A percentile compares a stretch with the other conserved stretches of the same genome.
phyloP scores from a whole-genome alignment of 345 rosid genomes.

The Arabidopsis suecica region DNA sequence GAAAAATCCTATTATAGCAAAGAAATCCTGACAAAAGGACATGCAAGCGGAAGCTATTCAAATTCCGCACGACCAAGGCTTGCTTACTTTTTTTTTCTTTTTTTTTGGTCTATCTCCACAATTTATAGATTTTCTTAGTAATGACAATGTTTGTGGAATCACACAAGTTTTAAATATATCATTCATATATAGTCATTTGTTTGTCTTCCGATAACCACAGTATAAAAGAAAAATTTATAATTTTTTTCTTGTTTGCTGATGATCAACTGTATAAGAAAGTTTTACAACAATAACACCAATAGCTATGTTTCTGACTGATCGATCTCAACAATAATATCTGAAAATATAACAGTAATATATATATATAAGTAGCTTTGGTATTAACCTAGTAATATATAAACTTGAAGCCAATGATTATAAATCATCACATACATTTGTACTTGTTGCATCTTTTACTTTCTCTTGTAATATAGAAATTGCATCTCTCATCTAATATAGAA shows the following conservation, averaged over 20 bases:
- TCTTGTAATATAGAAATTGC: constrained; percentile 9
- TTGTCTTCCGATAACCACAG: no score
- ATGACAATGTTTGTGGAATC: no score
- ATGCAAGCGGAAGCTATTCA: no score
- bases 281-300: neutral
- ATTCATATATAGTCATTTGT: no score
- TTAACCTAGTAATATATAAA: neutral
- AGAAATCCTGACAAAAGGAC: no score
- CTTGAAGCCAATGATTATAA: constrained; percentile 13
- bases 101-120: no score
- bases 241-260: neutral
- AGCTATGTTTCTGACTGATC: neutral
- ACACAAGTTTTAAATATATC: no score
- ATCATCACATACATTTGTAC: constrained; percentile 17
- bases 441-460: constrained; percentile 13
- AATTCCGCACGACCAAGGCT: no score
- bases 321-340: neutral
- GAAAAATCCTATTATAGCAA: no score
- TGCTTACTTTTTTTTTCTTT: no score
- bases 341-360: neutral
- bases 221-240: neutral
- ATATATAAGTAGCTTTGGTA: neutral
- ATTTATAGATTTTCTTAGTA: no score
- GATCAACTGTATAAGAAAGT: neutral
- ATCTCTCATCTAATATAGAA: constrained; percentile 16